phyloP scores from a whole-genome alignment of 2,329 filamentous ascomycete genomes.

The Scedosporium aurantiacum region DNA sequence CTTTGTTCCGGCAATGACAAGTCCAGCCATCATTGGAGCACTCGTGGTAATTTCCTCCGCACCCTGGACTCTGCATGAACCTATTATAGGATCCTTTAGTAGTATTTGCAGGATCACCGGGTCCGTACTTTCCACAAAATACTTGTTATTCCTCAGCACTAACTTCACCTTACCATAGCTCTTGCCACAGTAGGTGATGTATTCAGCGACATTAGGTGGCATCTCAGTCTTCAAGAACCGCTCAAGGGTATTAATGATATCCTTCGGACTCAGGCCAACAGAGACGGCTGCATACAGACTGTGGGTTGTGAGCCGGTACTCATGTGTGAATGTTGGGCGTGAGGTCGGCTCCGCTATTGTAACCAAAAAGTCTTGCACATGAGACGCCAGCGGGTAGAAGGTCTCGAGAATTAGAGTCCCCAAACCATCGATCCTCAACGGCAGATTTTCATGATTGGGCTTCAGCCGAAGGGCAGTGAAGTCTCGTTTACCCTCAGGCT shows the following conservation, averaged over 20 bases:
- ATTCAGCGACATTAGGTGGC: conserved; percentile 67
- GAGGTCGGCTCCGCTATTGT: conserved; percentile 91
- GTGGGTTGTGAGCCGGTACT: conserved; percentile 84
- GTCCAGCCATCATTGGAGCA: conserved; percentile 73
- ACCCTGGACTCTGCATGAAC: conserved; percentile 64
- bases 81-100: conserved; percentile 75
- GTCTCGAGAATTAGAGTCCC: conserved; percentile 88
- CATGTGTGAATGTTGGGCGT: conserved; percentile 80
- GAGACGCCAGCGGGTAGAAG: conserved; percentile 76
- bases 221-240: conserved; percentile 80
- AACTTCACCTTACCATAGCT: conserved; percentile 94
- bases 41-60: conserved; percentile 64
- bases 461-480: conserved; percentile 77
- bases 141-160: conserved; percentile 87
- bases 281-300: conserved; percentile 93
- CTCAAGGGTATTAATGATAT: conserved; percentile 84
- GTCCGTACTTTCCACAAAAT: conserved; percentile 87
- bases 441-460: conserved; percentile 77
- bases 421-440: conserved; percentile 84
- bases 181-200: conserved; percentile 69
- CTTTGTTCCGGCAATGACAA: conserved; percentile 91
- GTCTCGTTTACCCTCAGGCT: conserved; percentile 31
- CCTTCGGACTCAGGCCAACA: conserved; percentile 74
- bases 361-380: conserved; percentile 88
- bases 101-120: conserved; percentile 75